phyloP scores from a whole-genome alignment of 2,329 filamentous ascomycete species.

The Trichocomaceae sp. region DNA sequence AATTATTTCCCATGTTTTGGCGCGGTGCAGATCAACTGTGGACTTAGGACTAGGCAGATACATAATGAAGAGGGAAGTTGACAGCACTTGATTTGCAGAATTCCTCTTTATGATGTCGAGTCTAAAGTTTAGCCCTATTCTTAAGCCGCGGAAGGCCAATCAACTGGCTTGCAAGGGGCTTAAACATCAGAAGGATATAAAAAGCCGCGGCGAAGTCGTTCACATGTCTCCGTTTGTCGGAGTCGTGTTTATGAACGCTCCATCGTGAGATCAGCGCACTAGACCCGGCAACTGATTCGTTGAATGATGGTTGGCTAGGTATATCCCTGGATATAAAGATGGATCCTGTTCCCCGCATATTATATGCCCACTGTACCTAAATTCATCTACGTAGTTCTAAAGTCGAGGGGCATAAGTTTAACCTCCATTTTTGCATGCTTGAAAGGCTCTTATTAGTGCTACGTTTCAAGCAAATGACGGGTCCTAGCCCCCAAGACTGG shows the following conservation, averaged over 20 bases:
- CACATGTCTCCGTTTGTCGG: background rate
- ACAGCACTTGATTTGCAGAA: background rate
- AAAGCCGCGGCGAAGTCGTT: constrained; percentile 6
- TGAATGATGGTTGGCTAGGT: background rate
- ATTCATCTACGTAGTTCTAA: background rate
- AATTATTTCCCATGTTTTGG: background rate
- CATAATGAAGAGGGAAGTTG: background rate
- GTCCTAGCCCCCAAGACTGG: constrained; percentile 22
- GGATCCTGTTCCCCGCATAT: background rate
- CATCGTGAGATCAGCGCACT: background rate
- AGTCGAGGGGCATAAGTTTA: background rate
- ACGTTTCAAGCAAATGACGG: constrained; percentile 1
- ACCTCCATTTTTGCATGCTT: background rate
- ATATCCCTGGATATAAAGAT: constrained; percentile 2
- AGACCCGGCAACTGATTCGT: background rate
- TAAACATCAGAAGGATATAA: background rate
- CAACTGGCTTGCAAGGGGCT: background rate
- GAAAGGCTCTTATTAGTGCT: background rate
- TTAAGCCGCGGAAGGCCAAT: background rate
- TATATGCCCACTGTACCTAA: background rate
- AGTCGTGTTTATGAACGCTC: too few relatives aligned
- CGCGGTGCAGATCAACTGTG: background rate
- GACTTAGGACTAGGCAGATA: background rate
- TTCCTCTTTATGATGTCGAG: background rate
- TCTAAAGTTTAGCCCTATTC: background rate